Evolutionary conservation across 148 eudicot genomes (phyloP).

Genomic region (Vaccinium macrocarpon): DNA sequence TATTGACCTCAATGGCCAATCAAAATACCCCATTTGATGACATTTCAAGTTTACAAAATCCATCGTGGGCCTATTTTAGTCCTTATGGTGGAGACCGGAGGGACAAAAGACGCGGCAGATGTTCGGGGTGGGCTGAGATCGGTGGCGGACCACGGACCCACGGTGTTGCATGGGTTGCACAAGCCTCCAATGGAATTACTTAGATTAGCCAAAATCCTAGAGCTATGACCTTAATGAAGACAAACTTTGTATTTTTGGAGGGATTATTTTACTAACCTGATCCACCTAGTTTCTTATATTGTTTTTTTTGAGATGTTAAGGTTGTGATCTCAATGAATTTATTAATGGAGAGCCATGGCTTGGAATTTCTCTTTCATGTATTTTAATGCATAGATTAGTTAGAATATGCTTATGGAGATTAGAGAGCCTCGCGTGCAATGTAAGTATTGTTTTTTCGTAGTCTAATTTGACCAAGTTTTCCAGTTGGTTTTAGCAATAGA

Average conservation of each 20-base stretch:
- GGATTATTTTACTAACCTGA: background rate
- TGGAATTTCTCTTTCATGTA: background rate
- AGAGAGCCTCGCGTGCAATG: background rate
- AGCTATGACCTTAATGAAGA: background rate
- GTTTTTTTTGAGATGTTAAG: background rate
- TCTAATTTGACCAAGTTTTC: background rate
- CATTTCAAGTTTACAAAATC: background rate
- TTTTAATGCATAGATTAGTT: background rate
- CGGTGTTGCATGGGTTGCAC: constrained; percentile 1
- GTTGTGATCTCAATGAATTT: constrained; percentile 23
- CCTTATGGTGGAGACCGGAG: constrained; percentile 6
- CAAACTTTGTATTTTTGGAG: background rate
- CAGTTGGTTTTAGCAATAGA: background rate
- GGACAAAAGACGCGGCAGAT: constrained; percentile 16
- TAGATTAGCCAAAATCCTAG: background rate
- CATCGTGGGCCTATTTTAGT: background rate
- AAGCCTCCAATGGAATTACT: background rate
- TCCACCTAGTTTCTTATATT: background rate
- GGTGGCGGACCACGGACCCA: constrained; percentile 16
- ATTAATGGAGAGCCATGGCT: background rate
- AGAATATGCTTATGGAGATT: constrained; percentile 1
- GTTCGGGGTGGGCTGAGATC: constrained; percentile 10
- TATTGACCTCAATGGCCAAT: constrained; percentile 2
- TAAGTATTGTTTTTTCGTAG: background rate
- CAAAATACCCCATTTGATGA: background rate